Base-by-base conservation (phyloP, 805 yeast species). In the Ascoidea rubescens region DNA sequence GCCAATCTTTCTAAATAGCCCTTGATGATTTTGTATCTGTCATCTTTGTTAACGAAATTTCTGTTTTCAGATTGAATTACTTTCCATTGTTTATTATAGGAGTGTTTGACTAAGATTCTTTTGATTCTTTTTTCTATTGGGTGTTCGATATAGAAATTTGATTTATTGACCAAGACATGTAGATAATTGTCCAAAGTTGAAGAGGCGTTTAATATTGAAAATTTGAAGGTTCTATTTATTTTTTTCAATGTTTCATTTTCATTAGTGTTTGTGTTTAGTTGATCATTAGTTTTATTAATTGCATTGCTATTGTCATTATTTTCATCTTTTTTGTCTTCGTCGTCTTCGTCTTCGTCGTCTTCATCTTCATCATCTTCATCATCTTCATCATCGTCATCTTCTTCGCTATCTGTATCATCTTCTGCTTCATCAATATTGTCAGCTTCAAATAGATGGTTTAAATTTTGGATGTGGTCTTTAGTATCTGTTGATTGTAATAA, bases 111-210 rank as follows among this genome's bases (percentile, higher is more conserved):
- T 10, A 37, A 37, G 14, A 37, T 10, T n/a, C 59, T 55, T 49
- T 71, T 64, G 4, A 63, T 54, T 30, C 59, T 58, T 5, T 63
- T 60, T 8, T 65, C 55, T 4, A 65, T 57, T 21, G 58, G 57
- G 58, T 75, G 78, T 57, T 75, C 80, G 6, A 53, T 52, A 56
- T 74, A 75, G 8, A 75, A 63, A 31, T 67, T 67, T 1, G 74
- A 68, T 49, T 62, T 58, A 53, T 64, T 53, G 2, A 74, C 66
- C 12, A 75, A 54, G 2, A 60, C 58, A 31, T 67, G 63, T 28
- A 61, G 56, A 52, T 66, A 68, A 46, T 58, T 59, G 8, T 8
- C 8, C 14, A 37, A 37, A 37, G 8, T 37, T 37, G 43, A 37
- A 37, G 43, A 37, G 14, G 43, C 8, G 14, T 37, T 37, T 37